Evolutionary conservation across 441 rosid species (phyloP).

Genomic region (Adansonia grandidieri): DNA sequence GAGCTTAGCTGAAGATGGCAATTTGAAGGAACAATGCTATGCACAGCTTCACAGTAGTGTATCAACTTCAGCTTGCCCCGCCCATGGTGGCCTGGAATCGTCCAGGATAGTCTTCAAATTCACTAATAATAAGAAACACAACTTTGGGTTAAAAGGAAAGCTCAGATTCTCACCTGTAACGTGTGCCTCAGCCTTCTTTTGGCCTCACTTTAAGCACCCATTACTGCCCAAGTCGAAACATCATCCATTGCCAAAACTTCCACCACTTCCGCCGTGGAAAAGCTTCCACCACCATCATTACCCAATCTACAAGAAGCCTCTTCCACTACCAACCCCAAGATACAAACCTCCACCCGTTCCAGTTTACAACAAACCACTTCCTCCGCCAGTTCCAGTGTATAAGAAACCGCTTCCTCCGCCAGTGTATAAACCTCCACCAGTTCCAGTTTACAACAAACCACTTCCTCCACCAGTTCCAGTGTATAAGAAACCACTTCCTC

Average conservation of each 20-base stretch:
- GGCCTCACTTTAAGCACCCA: conserved; percentile 56
- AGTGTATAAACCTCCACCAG: conserved; percentile 37
- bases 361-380: conserved; percentile 20
- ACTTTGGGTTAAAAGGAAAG: conserved; percentile 56
- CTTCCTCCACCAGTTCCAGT: conserved; percentile 36
- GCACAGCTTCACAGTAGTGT: conserved; percentile 79
- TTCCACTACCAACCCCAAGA: conserved; percentile 27
- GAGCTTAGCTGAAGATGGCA: conserved; percentile 54
- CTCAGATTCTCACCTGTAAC: conserved; percentile 60
- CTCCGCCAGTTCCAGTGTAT: conserved; percentile 45
- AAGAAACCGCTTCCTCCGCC: conserved; percentile 13
- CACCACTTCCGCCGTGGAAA: background rate
- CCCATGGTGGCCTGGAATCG: conserved; percentile 53
- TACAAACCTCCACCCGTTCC: conserved; percentile 38
- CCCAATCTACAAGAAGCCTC: conserved; percentile 32
- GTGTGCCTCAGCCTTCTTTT: conserved; percentile 64
- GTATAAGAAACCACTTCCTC: conserved; percentile 36
- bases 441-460: conserved; percentile 30
- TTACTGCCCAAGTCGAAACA: conserved; percentile 42
- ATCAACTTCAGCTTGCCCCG: conserved; percentile 59
- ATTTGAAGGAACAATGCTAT: conserved; percentile 73
- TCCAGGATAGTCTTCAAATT: conserved; percentile 57
- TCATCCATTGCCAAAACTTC: conserved; percentile 24
- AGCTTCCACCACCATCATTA: conserved; percentile 26
- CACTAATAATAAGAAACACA: conserved; percentile 38